Conservation (phyloP, 2,329 filamentous ascomycete species). For the Monosporascus sp. region DNA sequence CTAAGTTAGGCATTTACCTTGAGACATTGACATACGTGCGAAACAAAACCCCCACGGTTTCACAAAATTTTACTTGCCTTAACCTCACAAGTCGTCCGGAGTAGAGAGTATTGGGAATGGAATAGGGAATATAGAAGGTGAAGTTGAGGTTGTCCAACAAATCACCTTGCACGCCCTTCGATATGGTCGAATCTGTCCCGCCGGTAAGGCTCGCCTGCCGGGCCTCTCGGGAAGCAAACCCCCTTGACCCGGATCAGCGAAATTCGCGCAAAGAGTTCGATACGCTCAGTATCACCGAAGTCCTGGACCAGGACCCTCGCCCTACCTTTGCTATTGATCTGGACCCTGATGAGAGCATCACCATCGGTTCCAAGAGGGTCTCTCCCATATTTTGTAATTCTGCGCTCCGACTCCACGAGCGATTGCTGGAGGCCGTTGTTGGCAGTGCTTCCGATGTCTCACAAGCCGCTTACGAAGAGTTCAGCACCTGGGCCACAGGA, state of each 20-base stretch:
- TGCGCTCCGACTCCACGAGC: constrained; percentile 29
- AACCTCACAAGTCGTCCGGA: background rate
- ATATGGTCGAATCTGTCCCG: background rate
- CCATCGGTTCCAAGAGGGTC: constrained; percentile 15
- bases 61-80: background rate
- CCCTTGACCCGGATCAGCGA: constrained; percentile 1
- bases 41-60: no score
- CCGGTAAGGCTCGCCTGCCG: background rate
- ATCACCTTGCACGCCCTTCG: background rate
- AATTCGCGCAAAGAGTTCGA: constrained; percentile 16
- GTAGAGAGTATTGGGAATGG: background rate
- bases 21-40: no score
- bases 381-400: constrained; percentile 31
- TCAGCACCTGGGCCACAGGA: constrained; percentile 36
- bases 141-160: background rate
- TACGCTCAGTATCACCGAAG: constrained; percentile 20
- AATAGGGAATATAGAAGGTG: background rate
- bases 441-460: background rate
- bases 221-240: background rate
- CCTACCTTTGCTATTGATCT: constrained; percentile 34
- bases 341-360: constrained; percentile 27
- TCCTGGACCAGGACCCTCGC: constrained; percentile 32
- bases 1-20: no score
- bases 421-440: constrained; percentile 24
- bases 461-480: constrained; percentile 27